Conservation (phyloP, 768 basidiomycete species). For the Solioccasus polychromus region DNA sequence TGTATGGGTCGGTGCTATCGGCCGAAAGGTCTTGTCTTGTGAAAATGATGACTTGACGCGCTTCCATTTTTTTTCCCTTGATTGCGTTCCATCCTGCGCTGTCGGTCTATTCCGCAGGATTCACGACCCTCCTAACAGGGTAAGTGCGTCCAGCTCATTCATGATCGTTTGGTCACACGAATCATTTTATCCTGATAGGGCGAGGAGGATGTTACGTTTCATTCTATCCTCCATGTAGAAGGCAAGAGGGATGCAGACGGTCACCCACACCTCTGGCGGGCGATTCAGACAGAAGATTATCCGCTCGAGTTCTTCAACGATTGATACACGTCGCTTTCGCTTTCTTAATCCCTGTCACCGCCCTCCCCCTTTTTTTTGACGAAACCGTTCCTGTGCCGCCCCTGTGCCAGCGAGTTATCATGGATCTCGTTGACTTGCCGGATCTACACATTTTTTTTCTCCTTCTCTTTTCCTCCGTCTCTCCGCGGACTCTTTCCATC, state of each 20-base stretch:
- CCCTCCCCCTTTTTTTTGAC: conserved; percentile 2
- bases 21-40: conserved; percentile 4
- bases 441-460: conserved; percentile 2
- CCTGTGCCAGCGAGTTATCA: conserved; percentile 6
- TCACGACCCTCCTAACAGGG: conserved; percentile 73
- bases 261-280: conserved; percentile 56
- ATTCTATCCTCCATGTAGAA: conserved; percentile 67
- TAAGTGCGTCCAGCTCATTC: conserved; percentile 27
- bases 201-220: conserved; percentile 62
- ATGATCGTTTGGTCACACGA: conserved; percentile 4
- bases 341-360: not conserved
- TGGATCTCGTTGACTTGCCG: conserved; percentile 1
- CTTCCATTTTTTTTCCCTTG: conserved; percentile 4
- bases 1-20: conserved; percentile 6
- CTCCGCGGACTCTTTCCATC: conserved; percentile 9
- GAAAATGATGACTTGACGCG: conserved; percentile 11
- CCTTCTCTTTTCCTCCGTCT: not conserved
- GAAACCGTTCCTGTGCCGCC: conserved; percentile 20
- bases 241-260: conserved; percentile 44
- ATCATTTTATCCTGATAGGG: conserved; percentile 41
- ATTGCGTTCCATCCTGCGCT: not conserved
- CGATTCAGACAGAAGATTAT: conserved; percentile 56
- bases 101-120: conserved; percentile 42
- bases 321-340: conserved; percentile 2
- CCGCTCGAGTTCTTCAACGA: conserved; percentile 43